Conservation (phyloP, 306 rosid species). For the Cicer chorassanicum region DNA sequence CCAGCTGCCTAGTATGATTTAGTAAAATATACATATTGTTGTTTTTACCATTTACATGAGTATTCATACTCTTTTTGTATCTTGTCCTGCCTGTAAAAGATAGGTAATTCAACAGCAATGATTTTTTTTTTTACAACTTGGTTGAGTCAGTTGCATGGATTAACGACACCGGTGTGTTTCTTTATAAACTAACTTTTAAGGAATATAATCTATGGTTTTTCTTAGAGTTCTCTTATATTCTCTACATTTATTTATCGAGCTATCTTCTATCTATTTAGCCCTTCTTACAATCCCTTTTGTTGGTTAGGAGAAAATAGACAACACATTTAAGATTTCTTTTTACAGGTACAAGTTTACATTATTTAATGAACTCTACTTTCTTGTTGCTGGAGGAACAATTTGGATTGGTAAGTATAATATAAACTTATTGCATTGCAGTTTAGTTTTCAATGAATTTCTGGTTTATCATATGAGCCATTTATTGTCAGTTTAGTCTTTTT, state of each 20-base stretch:
- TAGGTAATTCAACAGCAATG: constrained; percentile 7
- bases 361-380: constrained; percentile 95
- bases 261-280: constrained; percentile 14
- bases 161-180: constrained; percentile 1
- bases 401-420: constrained; percentile 83
- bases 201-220: constrained; percentile 1
- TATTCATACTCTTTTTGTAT: constrained; percentile 7
- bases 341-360: constrained; percentile 95
- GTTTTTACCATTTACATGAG: neutral
- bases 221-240: constrained; percentile 14
- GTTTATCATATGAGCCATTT: constrained; percentile 29
- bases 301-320: constrained; percentile 24
- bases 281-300: constrained; percentile 6
- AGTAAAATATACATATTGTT: constrained; percentile 2
- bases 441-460: constrained; percentile 21
- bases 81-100: constrained; percentile 22
- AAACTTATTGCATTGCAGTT: constrained; percentile 33
- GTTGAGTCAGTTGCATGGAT: constrained; percentile 1
- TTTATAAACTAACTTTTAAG: neutral
- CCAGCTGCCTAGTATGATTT: constrained; percentile 9
- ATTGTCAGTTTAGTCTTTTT: constrained; percentile 13
- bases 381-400: constrained; percentile 98
- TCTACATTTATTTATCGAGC: constrained; percentile 14
- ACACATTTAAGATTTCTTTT: constrained; percentile 37
- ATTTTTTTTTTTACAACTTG: neutral